Conservation (phyloP, 345 rosid species). For the Eucalyptus victrix region DNA sequence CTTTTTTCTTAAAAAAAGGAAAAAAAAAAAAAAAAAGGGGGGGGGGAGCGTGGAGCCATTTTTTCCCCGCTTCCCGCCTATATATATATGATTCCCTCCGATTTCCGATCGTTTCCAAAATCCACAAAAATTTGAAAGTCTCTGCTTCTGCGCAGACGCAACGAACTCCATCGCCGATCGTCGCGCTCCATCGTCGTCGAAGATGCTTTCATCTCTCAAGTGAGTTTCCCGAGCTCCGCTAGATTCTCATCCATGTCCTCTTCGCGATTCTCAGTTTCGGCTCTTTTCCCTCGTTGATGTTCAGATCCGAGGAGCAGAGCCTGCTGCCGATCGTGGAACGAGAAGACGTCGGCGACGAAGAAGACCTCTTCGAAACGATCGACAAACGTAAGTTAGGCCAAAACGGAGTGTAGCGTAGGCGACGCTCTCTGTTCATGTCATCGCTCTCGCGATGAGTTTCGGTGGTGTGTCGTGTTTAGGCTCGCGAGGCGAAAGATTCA, state of each 20-base stretch:
- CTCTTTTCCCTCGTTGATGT: background rate
- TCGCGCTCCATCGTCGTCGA: background rate
- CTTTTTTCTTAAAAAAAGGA: background rate
- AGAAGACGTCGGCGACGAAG: conserved; percentile 1
- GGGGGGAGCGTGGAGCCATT: background rate
- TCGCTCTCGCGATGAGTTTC: background rate
- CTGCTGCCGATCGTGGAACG: conserved; percentile 5
- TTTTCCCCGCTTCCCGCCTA: background rate
- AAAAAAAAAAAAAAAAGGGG: fast-evolving
- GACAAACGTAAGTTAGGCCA: background rate
- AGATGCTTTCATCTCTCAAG: background rate
- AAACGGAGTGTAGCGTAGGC: background rate
- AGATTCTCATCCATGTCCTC: background rate
- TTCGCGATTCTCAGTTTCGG: background rate
- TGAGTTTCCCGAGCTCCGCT: background rate
- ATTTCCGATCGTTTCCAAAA: background rate
- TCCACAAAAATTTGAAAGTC: background rate
- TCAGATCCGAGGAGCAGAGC: background rate
- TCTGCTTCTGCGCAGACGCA: background rate
- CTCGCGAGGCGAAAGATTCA: too few relatives aligned
- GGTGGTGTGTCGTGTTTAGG: too few relatives aligned
- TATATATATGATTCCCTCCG: background rate
- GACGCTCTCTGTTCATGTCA: background rate
- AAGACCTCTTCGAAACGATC: conserved; percentile 1
- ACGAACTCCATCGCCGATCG: background rate